phyloP scores from a whole-genome alignment of 2,329 filamentous ascomycete genomes.

The Cladophialophora bantiana region DNA sequence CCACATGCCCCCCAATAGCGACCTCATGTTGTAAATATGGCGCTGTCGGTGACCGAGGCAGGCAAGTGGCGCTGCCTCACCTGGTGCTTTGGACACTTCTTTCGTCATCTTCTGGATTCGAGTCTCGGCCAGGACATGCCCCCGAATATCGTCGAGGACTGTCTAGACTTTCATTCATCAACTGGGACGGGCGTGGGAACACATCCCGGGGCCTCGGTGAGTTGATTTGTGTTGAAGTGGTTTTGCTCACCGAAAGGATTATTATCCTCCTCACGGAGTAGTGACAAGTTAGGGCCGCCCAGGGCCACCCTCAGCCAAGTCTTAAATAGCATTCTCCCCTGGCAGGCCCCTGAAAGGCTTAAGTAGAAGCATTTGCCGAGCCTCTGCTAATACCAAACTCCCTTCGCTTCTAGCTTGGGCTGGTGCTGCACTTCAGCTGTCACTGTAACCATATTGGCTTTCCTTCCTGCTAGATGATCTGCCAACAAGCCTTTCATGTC shows the following conservation, averaged over 20 bases:
- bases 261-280: no score
- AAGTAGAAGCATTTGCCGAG: no score
- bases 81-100: neutral
- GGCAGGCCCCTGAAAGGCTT: no score
- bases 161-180: neutral
- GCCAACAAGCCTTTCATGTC: neutral
- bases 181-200: neutral
- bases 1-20: neutral
- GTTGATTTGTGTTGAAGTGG: neutral
- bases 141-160: neutral
- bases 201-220: neutral
- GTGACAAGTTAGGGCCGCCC: no score
- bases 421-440: no score
- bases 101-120: neutral
- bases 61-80: neutral
- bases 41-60: neutral
- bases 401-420: no score
- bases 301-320: no score
- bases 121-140: neutral
- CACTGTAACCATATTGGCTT: neutral
- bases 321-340: no score
- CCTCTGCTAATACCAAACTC: no score
- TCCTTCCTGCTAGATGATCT: neutral
- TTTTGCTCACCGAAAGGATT: no score
- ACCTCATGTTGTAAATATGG: neutral